Percentiles rank a stretch among this genome's conserved stretches.
Conservation (phyloP, 805 yeast genomes). For the Yarrowia yakushimensis region DNA sequence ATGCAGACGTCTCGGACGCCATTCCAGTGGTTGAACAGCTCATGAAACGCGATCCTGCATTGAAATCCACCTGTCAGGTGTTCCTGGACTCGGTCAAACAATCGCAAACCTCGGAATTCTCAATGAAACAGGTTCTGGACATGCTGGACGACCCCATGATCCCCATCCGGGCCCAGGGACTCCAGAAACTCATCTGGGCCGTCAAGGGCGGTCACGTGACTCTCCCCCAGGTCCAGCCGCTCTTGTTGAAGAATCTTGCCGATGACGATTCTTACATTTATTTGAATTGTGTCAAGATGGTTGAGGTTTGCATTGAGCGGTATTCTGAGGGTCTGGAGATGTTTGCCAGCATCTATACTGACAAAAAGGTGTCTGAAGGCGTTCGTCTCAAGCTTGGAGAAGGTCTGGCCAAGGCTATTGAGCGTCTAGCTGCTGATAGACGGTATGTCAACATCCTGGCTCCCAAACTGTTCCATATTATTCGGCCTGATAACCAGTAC, state of each 20-base stretch:
- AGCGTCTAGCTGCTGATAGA: conserved; percentile 44
- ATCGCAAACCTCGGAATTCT: neutral
- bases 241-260: conserved; percentile 61
- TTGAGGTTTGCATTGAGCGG: conserved; percentile 55
- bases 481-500: conserved; percentile 28
- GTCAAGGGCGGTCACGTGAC: conserved; percentile 48
- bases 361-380: conserved; percentile 47
- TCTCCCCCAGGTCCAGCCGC: conserved; percentile 52
- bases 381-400: conserved; percentile 80
- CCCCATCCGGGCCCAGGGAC: conserved; percentile 85
- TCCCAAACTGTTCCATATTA: conserved; percentile 43
- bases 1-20: conserved; percentile 1
- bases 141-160: conserved; percentile 72
- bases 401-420: conserved; percentile 60
- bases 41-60: neutral
- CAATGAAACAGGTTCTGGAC: conserved; percentile 56
- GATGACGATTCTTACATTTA: conserved; percentile 87
- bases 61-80: neutral
- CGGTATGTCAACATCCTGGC: neutral
- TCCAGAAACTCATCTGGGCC: conserved; percentile 39
- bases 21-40: conserved; percentile 5
- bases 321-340: conserved; percentile 41
- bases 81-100: conserved; percentile 6
- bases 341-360: conserved; percentile 40
- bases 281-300: conserved; percentile 75